Evolutionary conservation across 73 alveolate genomes (phyloP).

Genomic region (Blepharisma stoltei): DNA sequence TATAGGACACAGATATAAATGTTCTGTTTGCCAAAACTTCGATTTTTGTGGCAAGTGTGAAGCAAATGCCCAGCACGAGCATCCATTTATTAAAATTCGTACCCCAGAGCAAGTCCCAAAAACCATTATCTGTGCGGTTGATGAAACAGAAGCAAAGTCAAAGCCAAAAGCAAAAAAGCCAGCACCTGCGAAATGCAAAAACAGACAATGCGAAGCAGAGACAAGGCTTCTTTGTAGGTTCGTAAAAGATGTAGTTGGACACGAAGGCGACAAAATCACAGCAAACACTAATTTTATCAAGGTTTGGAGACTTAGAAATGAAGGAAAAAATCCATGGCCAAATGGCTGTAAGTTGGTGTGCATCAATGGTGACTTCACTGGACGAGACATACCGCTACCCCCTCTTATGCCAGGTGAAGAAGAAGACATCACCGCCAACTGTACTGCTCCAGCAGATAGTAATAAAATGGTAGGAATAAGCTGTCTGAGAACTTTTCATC

Average conservation of each 20-base stretch:
- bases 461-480: no score
- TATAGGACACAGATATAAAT: constrained; percentile 79
- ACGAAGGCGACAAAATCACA: background rate
- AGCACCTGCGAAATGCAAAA: background rate
- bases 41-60: constrained; percentile 89
- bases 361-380: constrained; percentile 47
- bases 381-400: background rate
- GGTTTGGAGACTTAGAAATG: constrained; percentile 58
- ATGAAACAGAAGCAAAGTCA: background rate
- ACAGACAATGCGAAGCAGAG: background rate
- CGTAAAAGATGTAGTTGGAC: background rate
- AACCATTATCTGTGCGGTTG: constrained; percentile 1
- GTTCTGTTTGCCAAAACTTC: constrained; percentile 78
- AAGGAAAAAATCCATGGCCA: constrained; percentile 54
- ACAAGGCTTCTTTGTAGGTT: constrained; percentile 23
- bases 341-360: constrained; percentile 33
- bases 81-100: constrained; percentile 83
- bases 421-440: constrained; percentile 28
- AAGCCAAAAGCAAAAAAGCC: background rate
- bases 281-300: constrained; percentile 33
- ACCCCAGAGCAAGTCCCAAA: constrained; percentile 63
- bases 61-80: constrained; percentile 66
- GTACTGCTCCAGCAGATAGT: constrained; percentile 44
- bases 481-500: no score
- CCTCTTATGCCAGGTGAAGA: constrained; percentile 45